These are phyloP conservation scores for Lentinula lateritia DNA, from an alignment of 768 basidiomycete genomes.

Conservation along the genomic window DNA sequence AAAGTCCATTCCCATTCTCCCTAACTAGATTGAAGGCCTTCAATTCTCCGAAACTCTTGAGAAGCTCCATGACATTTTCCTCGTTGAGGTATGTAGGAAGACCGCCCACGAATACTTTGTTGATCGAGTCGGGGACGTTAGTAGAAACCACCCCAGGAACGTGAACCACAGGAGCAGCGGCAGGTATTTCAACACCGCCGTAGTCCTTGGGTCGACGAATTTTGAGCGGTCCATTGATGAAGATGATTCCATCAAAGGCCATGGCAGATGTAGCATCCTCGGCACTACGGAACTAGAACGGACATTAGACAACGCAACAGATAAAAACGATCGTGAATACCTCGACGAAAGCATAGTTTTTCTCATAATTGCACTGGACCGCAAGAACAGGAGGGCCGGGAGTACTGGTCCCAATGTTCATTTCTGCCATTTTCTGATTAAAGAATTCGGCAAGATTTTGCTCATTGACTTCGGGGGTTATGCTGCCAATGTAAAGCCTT, in stretches of 20 bases:
- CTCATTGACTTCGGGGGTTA: constrained; percentile 92
- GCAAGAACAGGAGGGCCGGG: constrained; percentile 89
- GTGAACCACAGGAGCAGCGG: constrained; percentile 56
- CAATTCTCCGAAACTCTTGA: constrained; percentile 96
- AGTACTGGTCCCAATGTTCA: constrained; percentile 77
- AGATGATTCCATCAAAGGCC: constrained; percentile 96
- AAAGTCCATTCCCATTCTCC: constrained; percentile 82
- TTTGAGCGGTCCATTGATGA: constrained; percentile 92
- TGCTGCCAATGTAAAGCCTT: constrained; percentile 94
- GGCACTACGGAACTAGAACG: constrained; percentile 86
- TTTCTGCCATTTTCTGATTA: constrained; percentile 93
- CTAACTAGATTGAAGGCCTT: constrained; percentile 98
- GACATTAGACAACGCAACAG: constrained; percentile 4
- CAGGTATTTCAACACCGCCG: constrained; percentile 61
- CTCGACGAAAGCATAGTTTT: constrained; percentile 98
- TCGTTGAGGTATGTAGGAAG: constrained; percentile 94
- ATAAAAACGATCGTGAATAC: constrained; percentile 35
- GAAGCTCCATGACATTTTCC: constrained; percentile 95
- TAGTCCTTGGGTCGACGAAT: constrained; percentile 98
- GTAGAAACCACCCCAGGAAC: constrained; percentile 96
- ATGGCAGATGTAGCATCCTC: constrained; percentile 96
- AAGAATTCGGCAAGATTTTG: constrained; percentile 91
- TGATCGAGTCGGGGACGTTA: constrained; percentile 94
- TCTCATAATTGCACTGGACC: constrained; percentile 97
- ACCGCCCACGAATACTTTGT: constrained; percentile 97